These are phyloP conservation scores for Prunus armeniaca DNA, from an alignment of 306 rosid species.

Conservation along the genomic window DNA sequence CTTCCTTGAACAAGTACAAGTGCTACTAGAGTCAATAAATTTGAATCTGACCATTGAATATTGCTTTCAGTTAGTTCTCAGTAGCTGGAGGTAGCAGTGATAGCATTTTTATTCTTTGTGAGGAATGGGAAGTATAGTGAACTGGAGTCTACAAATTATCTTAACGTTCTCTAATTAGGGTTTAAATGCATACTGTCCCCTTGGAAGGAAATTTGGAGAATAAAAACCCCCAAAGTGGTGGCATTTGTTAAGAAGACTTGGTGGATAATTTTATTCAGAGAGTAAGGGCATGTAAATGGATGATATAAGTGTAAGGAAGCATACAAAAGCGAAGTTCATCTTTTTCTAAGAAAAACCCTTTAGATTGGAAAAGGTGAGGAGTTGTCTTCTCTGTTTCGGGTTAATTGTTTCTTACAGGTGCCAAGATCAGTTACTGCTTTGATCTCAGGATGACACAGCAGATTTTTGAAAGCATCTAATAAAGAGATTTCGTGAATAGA, in stretches of 20 bases:
- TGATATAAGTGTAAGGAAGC: neutral
- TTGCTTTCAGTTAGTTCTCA: no score
- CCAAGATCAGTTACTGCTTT: neutral
- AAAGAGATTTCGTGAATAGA: neutral
- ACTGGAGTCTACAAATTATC: neutral
- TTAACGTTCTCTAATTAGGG: neutral
- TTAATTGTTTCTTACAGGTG: neutral
- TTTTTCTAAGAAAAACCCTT: neutral
- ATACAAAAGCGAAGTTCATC: neutral
- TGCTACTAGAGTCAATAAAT: neutral
- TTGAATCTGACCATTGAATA: neutral
- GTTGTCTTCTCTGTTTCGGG: neutral
- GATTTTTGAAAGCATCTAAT: neutral
- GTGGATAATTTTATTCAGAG: neutral
- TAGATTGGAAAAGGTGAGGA: neutral
- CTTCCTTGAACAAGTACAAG: neutral
- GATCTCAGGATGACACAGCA: neutral
- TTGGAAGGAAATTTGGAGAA: neutral
- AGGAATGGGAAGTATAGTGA: neutral
- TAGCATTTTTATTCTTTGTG: neutral
- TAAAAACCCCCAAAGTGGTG: neutral
- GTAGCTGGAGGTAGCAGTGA: neutral
- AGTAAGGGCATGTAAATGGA: neutral
- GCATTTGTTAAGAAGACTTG: neutral
- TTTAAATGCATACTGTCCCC: neutral